phyloP scores from a whole-genome alignment of 306 rosid genomes.

The Medicago arabica region DNA sequence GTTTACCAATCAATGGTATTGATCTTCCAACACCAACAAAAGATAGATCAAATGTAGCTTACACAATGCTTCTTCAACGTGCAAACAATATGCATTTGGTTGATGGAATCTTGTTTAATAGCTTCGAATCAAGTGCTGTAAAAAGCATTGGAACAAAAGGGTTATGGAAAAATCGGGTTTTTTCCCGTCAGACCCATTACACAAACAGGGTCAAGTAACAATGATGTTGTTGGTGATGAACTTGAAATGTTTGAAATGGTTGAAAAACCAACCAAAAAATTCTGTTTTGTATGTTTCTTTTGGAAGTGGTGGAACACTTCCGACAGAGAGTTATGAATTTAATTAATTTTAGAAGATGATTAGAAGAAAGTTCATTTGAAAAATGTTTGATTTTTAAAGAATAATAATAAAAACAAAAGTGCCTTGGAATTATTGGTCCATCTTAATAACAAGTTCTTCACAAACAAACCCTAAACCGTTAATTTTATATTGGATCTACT shows the following conservation, averaged over 20 bases:
- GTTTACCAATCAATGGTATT: slow-evolving; percentile 28
- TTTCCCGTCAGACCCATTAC: slow-evolving; percentile 44
- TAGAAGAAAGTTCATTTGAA: too few relatives aligned
- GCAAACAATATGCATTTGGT: background rate
- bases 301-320: slow-evolving; percentile 52
- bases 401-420: too few relatives aligned
- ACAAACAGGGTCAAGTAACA: slow-evolving; percentile 24
- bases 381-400: too few relatives aligned
- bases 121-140: slow-evolving; percentile 37
- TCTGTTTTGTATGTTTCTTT: slow-evolving; percentile 48
- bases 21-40: slow-evolving; percentile 37
- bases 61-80: slow-evolving; percentile 27
- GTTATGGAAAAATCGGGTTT: slow-evolving; percentile 1
- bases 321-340: too few relatives aligned
- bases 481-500: too few relatives aligned
- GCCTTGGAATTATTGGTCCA: too few relatives aligned
- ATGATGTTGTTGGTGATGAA: background rate
- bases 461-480: too few relatives aligned
- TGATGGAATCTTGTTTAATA: slow-evolving; percentile 45
- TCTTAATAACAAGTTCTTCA: too few relatives aligned
- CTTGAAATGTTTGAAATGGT: slow-evolving; percentile 32
- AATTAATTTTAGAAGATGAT: too few relatives aligned
- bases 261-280: slow-evolving; percentile 25
- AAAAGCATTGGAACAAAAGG: slow-evolving; percentile 36
- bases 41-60: slow-evolving; percentile 31